A percentile compares a stretch with the other conserved stretches of the same genome.
Evolutionary conservation across 768 basidiomycete genomes (phyloP).

Genomic region (Lactarius psammicola): DNA sequence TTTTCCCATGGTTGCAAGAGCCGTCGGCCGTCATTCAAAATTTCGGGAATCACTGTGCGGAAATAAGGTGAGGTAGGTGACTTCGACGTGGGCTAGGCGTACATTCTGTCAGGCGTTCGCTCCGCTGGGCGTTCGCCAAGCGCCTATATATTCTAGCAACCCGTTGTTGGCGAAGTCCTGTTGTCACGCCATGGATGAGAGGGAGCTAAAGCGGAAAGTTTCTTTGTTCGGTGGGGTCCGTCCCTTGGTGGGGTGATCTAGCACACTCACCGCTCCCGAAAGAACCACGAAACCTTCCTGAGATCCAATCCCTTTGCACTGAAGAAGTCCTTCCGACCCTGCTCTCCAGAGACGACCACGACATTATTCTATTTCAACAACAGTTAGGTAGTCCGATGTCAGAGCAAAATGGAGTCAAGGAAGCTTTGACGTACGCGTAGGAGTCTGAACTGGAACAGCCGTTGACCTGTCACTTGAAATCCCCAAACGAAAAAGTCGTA

Average conservation of each 20-base stretch:
- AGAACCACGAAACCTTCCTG: slow-evolving; percentile 78
- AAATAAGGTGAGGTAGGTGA: slow-evolving; percentile 22
- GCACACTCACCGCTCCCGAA: slow-evolving; percentile 62
- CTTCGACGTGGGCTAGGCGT: slow-evolving; percentile 34
- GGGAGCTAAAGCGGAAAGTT: slow-evolving; percentile 53
- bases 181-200: slow-evolving; percentile 71
- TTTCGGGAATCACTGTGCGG: slow-evolving; percentile 58
- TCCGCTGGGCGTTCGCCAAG: slow-evolving; percentile 59
- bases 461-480: slow-evolving; percentile 63
- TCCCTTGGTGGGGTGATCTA: not conserved
- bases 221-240: not conserved
- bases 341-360: slow-evolving; percentile 73
- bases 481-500: slow-evolving; percentile 74
- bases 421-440: slow-evolving; percentile 49
- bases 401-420: slow-evolving; percentile 9
- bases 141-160: slow-evolving; percentile 71
- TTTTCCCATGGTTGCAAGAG: slow-evolving; percentile 64
- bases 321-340: slow-evolving; percentile 66
- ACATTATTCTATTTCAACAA: slow-evolving; percentile 57
- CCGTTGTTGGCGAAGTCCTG: slow-evolving; percentile 59
- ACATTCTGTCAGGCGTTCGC: slow-evolving; percentile 60
- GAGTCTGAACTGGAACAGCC: slow-evolving; percentile 67
- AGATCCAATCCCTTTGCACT: slow-evolving; percentile 68
- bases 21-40: slow-evolving; percentile 62
- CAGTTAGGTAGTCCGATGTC: slow-evolving; percentile 20